Percentiles rank a stretch among this genome's conserved stretches.
Conservation (phyloP, 2,329 filamentous ascomycete genomes). For the Talaromyces albobiverticillius region DNA sequence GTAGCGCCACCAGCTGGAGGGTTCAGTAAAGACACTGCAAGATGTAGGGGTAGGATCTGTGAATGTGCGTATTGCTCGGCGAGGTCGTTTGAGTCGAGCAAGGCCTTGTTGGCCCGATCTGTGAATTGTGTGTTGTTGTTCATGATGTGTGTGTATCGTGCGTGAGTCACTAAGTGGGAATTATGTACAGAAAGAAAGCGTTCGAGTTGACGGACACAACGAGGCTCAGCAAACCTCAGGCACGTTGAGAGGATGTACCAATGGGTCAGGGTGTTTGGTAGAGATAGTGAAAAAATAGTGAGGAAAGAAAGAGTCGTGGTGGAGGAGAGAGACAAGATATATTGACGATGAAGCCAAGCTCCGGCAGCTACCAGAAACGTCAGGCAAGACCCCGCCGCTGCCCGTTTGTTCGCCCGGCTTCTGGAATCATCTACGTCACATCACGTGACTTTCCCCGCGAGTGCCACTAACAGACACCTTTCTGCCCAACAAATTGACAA, state of each 20-base stretch:
- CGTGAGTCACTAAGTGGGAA: no score
- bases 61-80: slow-evolving; percentile 88
- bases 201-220: background rate
- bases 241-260: background rate
- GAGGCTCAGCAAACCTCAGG: background rate
- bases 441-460: slow-evolving; percentile 11
- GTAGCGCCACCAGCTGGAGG: slow-evolving; percentile 30
- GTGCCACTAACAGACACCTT: no score
- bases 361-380: background rate
- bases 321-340: slow-evolving; percentile 6
- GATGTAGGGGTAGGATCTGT: slow-evolving; percentile 84
- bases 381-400: slow-evolving; percentile 8
- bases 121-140: slow-evolving; percentile 67
- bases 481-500: no score
- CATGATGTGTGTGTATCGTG: slow-evolving; percentile 26
- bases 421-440: slow-evolving; percentile 16
- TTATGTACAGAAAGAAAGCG: background rate
- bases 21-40: slow-evolving; percentile 61
- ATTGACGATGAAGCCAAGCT: background rate
- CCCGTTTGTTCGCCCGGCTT: slow-evolving; percentile 14
- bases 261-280: background rate
- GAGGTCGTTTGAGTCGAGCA: slow-evolving; percentile 82
- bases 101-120: slow-evolving; percentile 83
- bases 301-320: background rate
- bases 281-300: background rate